A percentile compares a stretch with the other conserved stretches of the same genome.
These are phyloP conservation scores for Termitomyces sp. DNA, from an alignment of 768 basidiomycete species.

Conservation along the genomic window DNA sequence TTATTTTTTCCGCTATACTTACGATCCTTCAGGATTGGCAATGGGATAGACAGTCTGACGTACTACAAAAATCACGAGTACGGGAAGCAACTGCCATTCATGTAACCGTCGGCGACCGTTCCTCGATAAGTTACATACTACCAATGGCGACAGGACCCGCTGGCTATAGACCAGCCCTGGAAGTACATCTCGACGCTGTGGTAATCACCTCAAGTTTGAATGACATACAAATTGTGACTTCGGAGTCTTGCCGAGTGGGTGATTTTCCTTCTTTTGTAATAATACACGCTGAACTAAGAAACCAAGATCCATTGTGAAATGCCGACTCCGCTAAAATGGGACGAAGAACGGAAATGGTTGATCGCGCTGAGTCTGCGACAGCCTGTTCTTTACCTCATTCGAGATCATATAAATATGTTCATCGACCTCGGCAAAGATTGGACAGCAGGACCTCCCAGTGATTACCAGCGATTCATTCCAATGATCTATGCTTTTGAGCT, in stretches of 20 bases:
- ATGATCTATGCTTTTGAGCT: constrained; percentile 70
- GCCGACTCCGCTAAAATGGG: constrained; percentile 81
- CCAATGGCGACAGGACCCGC: constrained; percentile 69
- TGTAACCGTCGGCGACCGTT: constrained; percentile 69
- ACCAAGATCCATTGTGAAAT: constrained; percentile 63
- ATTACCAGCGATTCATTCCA: constrained; percentile 81
- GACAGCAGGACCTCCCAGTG: constrained; percentile 74
- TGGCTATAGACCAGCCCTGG: constrained; percentile 77
- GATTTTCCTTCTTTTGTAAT: not conserved
- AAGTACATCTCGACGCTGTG: constrained; percentile 80
- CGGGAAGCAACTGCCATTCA: constrained; percentile 71
- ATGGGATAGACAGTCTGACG: constrained; percentile 63
- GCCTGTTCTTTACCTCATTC: constrained; percentile 71
- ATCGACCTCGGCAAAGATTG: constrained; percentile 92
- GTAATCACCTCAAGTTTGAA: constrained; percentile 81
- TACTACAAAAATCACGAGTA: constrained; percentile 44
- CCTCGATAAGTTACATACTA: constrained; percentile 79
- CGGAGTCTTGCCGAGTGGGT: constrained; percentile 72
- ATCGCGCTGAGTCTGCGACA: constrained; percentile 67
- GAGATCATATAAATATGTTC: constrained; percentile 94
- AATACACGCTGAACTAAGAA: not conserved
- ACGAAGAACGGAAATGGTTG: constrained; percentile 72
- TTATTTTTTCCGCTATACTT: not conserved
- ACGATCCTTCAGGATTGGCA: constrained; percentile 70
- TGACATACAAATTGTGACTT: constrained; percentile 70